A percentile compares a stretch with the other conserved stretches of the same genome.
Evolutionary conservation across 805 yeast genomes (phyloP).

Genomic region (Candida ulmi): DNA sequence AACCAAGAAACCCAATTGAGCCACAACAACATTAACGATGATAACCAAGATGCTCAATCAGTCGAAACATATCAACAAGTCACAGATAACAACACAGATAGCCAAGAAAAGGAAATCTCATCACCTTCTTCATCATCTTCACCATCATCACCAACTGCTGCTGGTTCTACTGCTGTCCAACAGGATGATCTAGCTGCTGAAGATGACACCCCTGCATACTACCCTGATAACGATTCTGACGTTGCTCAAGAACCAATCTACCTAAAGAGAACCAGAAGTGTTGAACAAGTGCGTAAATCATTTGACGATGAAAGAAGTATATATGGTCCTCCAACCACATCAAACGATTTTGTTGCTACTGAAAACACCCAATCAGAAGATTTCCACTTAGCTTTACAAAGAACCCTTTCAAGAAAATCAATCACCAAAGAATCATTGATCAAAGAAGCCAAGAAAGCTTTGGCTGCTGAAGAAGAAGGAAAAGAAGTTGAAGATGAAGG

Average conservation of each 20-base stretch:
- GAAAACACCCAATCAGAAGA: slow-evolving; percentile 13
- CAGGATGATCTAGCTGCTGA: too few species aligned
- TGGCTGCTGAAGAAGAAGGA: background rate
- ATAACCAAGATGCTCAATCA: background rate
- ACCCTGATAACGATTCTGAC: too few species aligned
- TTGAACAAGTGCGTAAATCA: slow-evolving; percentile 11
- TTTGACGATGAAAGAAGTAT: slow-evolving; percentile 10
- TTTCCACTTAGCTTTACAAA: slow-evolving; percentile 18
- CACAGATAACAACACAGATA: background rate
- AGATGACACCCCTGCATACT: too few species aligned
- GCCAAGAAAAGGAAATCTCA: background rate
- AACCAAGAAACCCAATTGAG: background rate
- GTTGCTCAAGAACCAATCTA: background rate
- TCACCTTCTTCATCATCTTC: too few species aligned
- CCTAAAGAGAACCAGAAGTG: slow-evolving; percentile 6
- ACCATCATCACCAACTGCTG: too few species aligned
- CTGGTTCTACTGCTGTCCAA: background rate
- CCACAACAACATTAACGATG: background rate
- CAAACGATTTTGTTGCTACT: slow-evolving; percentile 3
- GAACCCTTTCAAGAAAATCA: slow-evolving; percentile 22
- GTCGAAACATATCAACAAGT: background rate
- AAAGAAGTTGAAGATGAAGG: slow-evolving; percentile 18
- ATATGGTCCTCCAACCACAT: slow-evolving; percentile 17
- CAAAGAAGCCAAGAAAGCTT: slow-evolving; percentile 3
- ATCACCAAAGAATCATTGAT: slow-evolving; percentile 5